Percentiles rank a stretch among this genome's conserved stretches.
phyloP scores from a whole-genome alignment of 164 flowering plant genomes.

The Buxus sempervirens region DNA sequence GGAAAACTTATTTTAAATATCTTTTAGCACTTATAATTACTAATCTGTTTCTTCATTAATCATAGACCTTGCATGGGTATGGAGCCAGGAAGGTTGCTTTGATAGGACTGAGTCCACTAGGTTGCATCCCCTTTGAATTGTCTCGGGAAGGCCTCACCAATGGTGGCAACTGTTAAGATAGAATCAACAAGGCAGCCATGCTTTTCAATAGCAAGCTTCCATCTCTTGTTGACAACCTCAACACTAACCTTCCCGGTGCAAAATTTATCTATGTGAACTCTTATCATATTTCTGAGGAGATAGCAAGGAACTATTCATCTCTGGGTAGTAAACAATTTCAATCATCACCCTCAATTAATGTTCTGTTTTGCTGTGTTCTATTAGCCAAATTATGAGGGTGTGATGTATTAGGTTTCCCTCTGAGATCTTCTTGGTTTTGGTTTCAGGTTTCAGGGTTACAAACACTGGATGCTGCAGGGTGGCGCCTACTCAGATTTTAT shows the following conservation, averaged over 20 bases:
- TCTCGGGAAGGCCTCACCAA: constrained; percentile 41
- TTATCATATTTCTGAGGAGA: constrained; percentile 48
- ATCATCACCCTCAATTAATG: too few species aligned
- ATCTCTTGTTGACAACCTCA: constrained; percentile 23
- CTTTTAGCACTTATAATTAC: too few species aligned
- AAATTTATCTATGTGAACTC: constrained; percentile 36
- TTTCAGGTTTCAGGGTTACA: constrained; percentile 6
- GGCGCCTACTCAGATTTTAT: neutral
- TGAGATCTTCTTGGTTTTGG: too few species aligned
- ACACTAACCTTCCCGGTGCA: constrained; percentile 22
- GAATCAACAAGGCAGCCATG: constrained; percentile 37
- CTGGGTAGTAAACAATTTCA: constrained; percentile 31
- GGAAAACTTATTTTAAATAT: too few species aligned
- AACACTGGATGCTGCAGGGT: constrained; percentile 9
- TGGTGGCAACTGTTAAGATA: constrained; percentile 33
- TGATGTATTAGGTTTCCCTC: neutral
- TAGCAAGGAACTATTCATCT: constrained; percentile 29
- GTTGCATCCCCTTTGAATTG: constrained; percentile 50
- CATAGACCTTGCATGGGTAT: constrained; percentile 38
- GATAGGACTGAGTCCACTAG: constrained; percentile 53
- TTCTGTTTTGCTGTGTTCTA: too few species aligned
- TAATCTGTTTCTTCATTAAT: too few species aligned
- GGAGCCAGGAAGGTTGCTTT: constrained; percentile 64
- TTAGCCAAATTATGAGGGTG: too few species aligned
- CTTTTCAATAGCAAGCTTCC: constrained; percentile 37